These are phyloP conservation scores for Eutrema japonicum DNA, from an alignment of 345 rosid species.

Conservation along the genomic window DNA sequence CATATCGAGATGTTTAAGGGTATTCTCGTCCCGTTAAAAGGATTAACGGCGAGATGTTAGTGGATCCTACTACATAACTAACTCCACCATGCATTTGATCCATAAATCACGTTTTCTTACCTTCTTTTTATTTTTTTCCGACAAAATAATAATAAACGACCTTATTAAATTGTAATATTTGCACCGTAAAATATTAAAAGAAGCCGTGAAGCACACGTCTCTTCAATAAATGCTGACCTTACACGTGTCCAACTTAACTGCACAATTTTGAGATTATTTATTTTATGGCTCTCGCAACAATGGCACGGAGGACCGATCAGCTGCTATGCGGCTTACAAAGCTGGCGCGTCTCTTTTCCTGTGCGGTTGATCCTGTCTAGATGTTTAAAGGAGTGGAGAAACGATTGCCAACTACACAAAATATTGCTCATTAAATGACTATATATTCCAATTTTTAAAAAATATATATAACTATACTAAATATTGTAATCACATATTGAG, in stretches of 20 bases:
- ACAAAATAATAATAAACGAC: too few species aligned
- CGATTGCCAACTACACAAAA: too few species aligned
- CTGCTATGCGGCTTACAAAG: not conserved
- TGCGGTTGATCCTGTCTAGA: not conserved
- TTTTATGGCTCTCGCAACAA: too few species aligned
- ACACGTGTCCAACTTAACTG: slow-evolving; percentile 21
- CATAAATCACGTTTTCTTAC: slow-evolving; percentile 27
- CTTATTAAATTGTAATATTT: slow-evolving; percentile 2
- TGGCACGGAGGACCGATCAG: not conserved
- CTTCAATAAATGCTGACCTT: not conserved
- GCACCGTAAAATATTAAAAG: not conserved
- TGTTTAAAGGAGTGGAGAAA: too few species aligned
- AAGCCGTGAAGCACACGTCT: slow-evolving; percentile 38
- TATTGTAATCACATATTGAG: too few species aligned
- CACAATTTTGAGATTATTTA: not conserved
- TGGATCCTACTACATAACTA: too few species aligned
- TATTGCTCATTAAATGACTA: too few species aligned
- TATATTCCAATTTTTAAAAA: too few species aligned
- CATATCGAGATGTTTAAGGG: too few species aligned
- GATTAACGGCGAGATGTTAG: too few species aligned
- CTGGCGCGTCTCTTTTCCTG: not conserved
- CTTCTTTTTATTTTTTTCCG: not conserved
- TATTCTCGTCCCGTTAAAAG: too few species aligned
- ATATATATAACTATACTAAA: too few species aligned
- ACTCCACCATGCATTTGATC: not conserved